These are phyloP conservation scores for Candida chauliodis DNA, from an alignment of 805 yeast species.

Conservation along the genomic window DNA sequence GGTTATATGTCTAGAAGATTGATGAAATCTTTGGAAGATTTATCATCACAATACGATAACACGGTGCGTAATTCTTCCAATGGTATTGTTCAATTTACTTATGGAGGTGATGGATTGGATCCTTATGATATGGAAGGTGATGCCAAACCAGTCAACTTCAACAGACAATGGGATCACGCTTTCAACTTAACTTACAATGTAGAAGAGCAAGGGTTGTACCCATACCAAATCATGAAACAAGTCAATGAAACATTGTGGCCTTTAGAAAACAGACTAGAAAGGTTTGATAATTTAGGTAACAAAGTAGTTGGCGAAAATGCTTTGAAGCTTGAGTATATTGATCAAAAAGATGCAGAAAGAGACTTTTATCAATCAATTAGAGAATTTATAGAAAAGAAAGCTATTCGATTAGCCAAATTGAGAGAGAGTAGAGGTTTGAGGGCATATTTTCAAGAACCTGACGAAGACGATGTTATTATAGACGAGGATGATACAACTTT, in stretches of 20 bases:
- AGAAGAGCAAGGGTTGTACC: conserved; percentile 55
- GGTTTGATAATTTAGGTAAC: conserved; percentile 76
- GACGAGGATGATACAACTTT: conserved; percentile 34
- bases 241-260: conserved; percentile 59
- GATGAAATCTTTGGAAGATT: conserved; percentile 96
- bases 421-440: conserved; percentile 54
- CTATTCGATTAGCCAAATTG: conserved; percentile 49
- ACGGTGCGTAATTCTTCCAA: conserved; percentile 94
- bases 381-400: conserved; percentile 57
- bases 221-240: conserved; percentile 60
- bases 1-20: conserved; percentile 98
- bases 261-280: conserved; percentile 52
- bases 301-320: conserved; percentile 34
- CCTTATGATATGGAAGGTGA: conserved; percentile 99
- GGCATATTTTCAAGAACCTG: conserved; percentile 37
- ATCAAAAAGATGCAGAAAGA: conserved; percentile 84
- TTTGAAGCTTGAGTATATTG: conserved; percentile 62
- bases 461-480: conserved; percentile 38
- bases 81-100: conserved; percentile 95
- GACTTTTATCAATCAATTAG: conserved; percentile 75
- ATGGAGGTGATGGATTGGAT: conserved; percentile 98
- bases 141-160: conserved; percentile 91
- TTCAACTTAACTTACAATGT: conserved; percentile 63
- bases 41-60: conserved; percentile 87
- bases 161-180: conserved; percentile 93